Percentiles rank a stretch among this genome's conserved stretches.
Evolutionary conservation across 1,284 basidiomycete species (phyloP).

Genomic region (Leccinum pallidistipes): DNA sequence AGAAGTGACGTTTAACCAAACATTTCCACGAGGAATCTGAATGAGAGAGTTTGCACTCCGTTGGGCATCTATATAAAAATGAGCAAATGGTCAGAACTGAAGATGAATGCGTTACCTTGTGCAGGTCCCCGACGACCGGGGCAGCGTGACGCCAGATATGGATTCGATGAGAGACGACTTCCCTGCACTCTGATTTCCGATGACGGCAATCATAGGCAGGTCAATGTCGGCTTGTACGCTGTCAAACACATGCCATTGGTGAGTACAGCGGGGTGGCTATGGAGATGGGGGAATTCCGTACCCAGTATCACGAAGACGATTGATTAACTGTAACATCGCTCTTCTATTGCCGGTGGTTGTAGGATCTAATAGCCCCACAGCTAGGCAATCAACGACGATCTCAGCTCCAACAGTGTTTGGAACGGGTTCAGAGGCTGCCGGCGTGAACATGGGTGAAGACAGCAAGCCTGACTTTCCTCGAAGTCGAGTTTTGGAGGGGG

Average conservation of each 20-base stretch:
- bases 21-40: slow-evolving; percentile 58
- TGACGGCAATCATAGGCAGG: slow-evolving; percentile 66
- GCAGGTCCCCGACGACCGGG: slow-evolving; percentile 63
- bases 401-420: background rate
- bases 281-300: slow-evolving; percentile 23
- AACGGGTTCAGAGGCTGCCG: background rate
- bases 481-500: background rate
- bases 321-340: background rate
- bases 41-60: slow-evolving; percentile 60
- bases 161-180: slow-evolving; percentile 78
- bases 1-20: slow-evolving; percentile 54
- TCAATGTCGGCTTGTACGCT: slow-evolving; percentile 68
- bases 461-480: background rate
- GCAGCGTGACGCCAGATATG: slow-evolving; percentile 69
- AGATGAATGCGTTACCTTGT: slow-evolving; percentile 48
- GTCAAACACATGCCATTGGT: background rate
- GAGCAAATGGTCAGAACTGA: background rate
- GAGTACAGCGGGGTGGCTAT: background rate
- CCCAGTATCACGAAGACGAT: slow-evolving; percentile 45
- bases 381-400: background rate
- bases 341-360: background rate
- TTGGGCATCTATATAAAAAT: slow-evolving; percentile 56
- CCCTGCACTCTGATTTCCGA: slow-evolving; percentile 67
- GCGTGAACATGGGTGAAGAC: background rate
- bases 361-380: slow-evolving; percentile 45